Evolutionary conservation across 2,329 filamentous ascomycete genomes (phyloP), one percentile per base, ranked within the genome.

Genomic region (Colletotrichum eremochloae): DNA sequence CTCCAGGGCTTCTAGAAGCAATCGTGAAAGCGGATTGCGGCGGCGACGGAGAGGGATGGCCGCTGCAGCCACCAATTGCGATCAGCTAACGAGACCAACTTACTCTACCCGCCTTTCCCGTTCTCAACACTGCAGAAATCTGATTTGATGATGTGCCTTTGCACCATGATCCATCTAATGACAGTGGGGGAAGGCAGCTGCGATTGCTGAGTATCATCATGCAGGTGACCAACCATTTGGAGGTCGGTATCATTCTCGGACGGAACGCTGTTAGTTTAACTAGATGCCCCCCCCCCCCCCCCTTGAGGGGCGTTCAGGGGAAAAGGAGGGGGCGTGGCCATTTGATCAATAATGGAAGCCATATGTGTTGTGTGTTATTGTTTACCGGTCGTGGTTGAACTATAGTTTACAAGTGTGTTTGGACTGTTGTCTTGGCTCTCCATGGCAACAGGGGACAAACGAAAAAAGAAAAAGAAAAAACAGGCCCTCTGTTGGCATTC

Each of bases 1-100:
- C 44, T 24, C 24, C 24, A n/a, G 33, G 33, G 33, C 66, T 69
- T 72, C 69, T 72, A 72, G 69, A 72, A 72, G 66, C 53, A 48
- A 52, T 42, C 42, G 44, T 61, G 31, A 40, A 40, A 61, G 55
- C 55, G 38, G 46, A 44, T 68, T 58, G 29, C 57, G n/a, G 57
- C 38, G 29, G 66, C 36, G 36, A 48, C 6, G 42, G 50, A 42
- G 58, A 36, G n/a, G 69, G 69, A 68, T 60, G 65, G 60, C 69
- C 65, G 69, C 65, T 68, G 52, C 65, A 42, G 44, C 20, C 44
- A 63, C 52, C 56, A 42, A 64, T 69, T 55, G 58, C 52, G 44
- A 72, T 69, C 58, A 60, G 52, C 65, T 38, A 46, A 52, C 46
- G 36, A 5, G 29, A 36, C 60, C 60, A 40, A 40, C 24, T 42